Percentiles rank a stretch among this genome's conserved stretches.
These are phyloP conservation scores for Toxicodendron radicans DNA, from an alignment of 345 rosid species.

Conservation along the genomic window DNA sequence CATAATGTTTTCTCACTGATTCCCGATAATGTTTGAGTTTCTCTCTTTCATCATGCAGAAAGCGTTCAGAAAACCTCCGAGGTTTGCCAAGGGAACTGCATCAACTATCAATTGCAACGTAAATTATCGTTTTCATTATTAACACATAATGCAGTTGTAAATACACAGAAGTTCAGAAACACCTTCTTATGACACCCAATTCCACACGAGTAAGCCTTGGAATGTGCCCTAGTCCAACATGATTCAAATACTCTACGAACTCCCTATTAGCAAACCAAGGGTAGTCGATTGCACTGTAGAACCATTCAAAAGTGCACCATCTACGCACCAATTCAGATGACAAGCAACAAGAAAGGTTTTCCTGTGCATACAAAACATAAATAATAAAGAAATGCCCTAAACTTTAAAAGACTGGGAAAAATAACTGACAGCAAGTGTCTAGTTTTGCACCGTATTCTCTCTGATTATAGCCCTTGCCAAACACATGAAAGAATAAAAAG, in stretches of 20 bases:
- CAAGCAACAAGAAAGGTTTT: conserved; percentile 63
- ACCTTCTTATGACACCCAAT: conserved; percentile 99
- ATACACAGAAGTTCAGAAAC: background rate
- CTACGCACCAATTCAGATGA: conserved; percentile 66
- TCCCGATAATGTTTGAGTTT: conserved; percentile 90
- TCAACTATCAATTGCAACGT: conserved; percentile 19
- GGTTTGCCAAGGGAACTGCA: conserved; percentile 98
- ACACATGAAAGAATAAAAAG: conserved; percentile 10
- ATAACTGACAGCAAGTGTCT: too few species aligned
- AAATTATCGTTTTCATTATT: conserved; percentile 13
- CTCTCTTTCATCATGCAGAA: conserved; percentile 77
- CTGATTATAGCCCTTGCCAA: background rate
- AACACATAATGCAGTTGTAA: background rate
- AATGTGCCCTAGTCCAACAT: conserved; percentile 92
- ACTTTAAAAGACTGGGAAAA: background rate
- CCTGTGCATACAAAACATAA: conserved; percentile 48
- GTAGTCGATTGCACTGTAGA: conserved; percentile 91
- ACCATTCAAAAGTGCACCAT: conserved; percentile 95
- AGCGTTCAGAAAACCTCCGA: conserved; percentile 85
- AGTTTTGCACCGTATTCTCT: too few species aligned
- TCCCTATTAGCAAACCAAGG: conserved; percentile 99
- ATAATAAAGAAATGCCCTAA: background rate
- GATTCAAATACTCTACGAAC: conserved; percentile 89
- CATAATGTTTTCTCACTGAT: conserved; percentile 80
- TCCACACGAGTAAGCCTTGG: conserved; percentile 93